These are phyloP conservation scores for Wallemia mellicola DNA, from an alignment of 1,284 basidiomycete species.

Conservation along the genomic window DNA sequence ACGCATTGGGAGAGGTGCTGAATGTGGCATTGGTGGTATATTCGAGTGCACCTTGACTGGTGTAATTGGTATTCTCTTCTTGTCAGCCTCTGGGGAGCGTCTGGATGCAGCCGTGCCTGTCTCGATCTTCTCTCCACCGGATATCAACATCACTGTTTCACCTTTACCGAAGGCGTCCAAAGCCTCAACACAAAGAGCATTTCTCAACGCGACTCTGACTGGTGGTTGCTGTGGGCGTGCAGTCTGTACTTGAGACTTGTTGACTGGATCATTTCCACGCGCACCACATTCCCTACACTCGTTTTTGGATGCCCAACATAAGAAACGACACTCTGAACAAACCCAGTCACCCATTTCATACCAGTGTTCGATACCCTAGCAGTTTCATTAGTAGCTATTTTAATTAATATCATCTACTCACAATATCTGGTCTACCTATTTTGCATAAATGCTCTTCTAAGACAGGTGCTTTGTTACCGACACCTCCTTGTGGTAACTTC, in stretches of 20 bases:
- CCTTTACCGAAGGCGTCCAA: not conserved
- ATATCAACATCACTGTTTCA: not conserved
- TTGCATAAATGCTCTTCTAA: not conserved
- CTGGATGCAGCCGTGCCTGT: not conserved
- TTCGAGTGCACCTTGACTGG: not conserved
- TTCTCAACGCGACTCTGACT: not conserved
- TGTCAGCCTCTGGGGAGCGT: not conserved
- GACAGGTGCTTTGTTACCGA: not conserved
- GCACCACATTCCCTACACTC: not conserved
- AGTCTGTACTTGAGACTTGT: not conserved
- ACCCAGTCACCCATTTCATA: not conserved
- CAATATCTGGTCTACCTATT: not conserved
- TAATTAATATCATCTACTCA: not conserved
- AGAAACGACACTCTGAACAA: not conserved
- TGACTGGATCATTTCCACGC: not conserved
- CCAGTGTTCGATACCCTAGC: not conserved
- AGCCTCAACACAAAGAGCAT: not conserved
- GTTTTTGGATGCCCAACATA: not conserved
- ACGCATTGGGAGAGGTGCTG: not conserved
- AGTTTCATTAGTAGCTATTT: not conserved
- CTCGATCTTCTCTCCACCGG: not conserved
- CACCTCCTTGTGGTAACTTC: not conserved
- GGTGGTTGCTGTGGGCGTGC: not conserved
- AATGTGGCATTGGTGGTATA: not conserved
- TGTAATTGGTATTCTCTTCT: not conserved